Conservation (phyloP, 2,329 filamentous ascomycete genomes). For the Diaporthe sp. region DNA sequence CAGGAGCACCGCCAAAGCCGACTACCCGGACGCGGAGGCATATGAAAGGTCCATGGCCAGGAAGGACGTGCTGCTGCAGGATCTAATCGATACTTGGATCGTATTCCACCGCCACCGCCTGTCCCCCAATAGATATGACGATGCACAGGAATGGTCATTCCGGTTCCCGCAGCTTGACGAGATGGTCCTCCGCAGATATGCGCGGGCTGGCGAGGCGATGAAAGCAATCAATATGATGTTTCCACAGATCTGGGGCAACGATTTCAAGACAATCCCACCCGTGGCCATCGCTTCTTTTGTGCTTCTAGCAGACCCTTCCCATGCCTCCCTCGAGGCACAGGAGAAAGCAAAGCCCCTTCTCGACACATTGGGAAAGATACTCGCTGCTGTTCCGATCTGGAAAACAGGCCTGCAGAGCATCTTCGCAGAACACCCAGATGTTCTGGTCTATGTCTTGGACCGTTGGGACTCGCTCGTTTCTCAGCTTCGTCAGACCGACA, state of each 20-base stretch:
- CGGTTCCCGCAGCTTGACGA: constrained; percentile 42
- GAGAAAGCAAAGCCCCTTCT: constrained; percentile 46
- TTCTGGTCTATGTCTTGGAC: constrained; percentile 43
- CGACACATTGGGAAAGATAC: constrained; percentile 43
- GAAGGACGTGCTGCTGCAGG: constrained; percentile 52
- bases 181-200: constrained; percentile 39
- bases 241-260: constrained; percentile 47
- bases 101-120: constrained; percentile 50
- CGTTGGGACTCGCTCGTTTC: constrained; percentile 38
- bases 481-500: constrained; percentile 34
- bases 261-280: constrained; percentile 48
- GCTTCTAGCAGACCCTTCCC: constrained; percentile 52
- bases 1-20: constrained; percentile 44
- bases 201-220: constrained; percentile 44
- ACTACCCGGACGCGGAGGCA: constrained; percentile 46
- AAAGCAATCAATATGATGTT: constrained; percentile 53
- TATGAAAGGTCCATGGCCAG: constrained; percentile 49
- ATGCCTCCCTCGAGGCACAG: constrained; percentile 40
- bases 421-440: constrained; percentile 41
- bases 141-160: constrained; percentile 44
- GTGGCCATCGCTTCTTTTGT: constrained; percentile 56
- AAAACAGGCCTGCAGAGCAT: constrained; percentile 42
- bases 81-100: constrained; percentile 58
- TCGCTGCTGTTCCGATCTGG: constrained; percentile 38
- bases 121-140: not conserved